Evolutionary conservation across 257 asterid genomes (phyloP), one percentile per base, ranked within the genome.

Genomic region (Cruciata laevipes): DNA sequence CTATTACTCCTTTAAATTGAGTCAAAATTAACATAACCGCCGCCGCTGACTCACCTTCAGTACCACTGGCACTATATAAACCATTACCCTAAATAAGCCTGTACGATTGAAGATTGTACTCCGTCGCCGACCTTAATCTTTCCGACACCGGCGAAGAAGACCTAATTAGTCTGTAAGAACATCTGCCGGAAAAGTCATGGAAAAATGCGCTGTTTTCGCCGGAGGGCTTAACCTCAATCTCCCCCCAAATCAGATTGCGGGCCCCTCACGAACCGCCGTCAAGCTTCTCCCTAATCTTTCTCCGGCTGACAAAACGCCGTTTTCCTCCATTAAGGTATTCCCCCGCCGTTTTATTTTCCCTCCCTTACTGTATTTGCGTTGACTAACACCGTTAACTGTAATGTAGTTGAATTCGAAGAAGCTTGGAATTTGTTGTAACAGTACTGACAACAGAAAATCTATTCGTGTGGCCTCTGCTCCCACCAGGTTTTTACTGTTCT

Each of bases 401-500:
- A 53, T 71, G 73, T 73, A 78, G 80, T 38, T 67, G 66, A 77
- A 35, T 1, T 9, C 42, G 5, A 42, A 68, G 18, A 76, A 74
- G 61, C 78, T 71, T 57, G 81, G 71, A 78, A 74, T 85, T 63
- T 67, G 69, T 64, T 23, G 70, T 32, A 79, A 63, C 69, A 74
- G 76, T 70, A 68, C 16, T 58, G 69, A 18, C 42, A 37, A 13
- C 70, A 70, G 71, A 31, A 77, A 38, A 64, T 61, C 67, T 68
- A 78, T 82, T 63, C 86, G 74, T 16, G 85, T 82, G 78, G 83
- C 85, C 42, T 83, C 86, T 66, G 84, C 86, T 12, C 38, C 81
- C 10, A 61, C 47, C 6, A 83, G 95, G 97, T 67, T 35, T 31
- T 49, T 55, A 40, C 5, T 16, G 33, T 69, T 18, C 5, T 9